phyloP scores from a whole-genome alignment of 179 eudicot species.

The Corrigiola litoralis region DNA sequence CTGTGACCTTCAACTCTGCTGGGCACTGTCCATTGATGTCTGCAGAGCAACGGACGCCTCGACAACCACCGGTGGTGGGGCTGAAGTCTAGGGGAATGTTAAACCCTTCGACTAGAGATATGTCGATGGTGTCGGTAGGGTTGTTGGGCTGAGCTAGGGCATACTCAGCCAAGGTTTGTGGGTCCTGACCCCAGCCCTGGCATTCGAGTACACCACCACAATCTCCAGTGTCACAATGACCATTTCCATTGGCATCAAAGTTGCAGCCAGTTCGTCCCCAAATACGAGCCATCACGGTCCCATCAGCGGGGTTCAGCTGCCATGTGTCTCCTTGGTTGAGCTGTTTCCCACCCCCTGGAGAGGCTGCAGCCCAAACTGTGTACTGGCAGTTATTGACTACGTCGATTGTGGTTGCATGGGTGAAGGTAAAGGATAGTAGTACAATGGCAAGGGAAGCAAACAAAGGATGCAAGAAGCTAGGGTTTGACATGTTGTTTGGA shows the following conservation, averaged over 20 bases:
- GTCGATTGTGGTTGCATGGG: conserved; percentile 25
- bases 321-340: conserved; percentile 39
- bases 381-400: conserved; percentile 27
- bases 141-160: conserved; percentile 33
- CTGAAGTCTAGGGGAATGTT: conserved; percentile 38
- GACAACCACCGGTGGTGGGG: conserved; percentile 17
- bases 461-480: neutral
- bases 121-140: conserved; percentile 36
- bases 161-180: conserved; percentile 48
- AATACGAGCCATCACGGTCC: conserved; percentile 40
- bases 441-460: neutral
- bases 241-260: conserved; percentile 33
- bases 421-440: neutral
- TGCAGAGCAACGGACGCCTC: conserved; percentile 13
- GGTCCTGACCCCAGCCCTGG: conserved; percentile 24
- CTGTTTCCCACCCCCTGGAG: conserved; percentile 36
- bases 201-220: conserved; percentile 19
- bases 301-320: conserved; percentile 33
- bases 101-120: conserved; percentile 46
- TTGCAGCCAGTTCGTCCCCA: conserved; percentile 54
- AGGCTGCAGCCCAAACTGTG: conserved; percentile 53
- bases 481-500: neutral
- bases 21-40: conserved; percentile 41
- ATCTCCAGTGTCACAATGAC: conserved; percentile 39
- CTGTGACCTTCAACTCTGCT: neutral